Conservation (phyloP, 2,329 filamentous ascomycete genomes). For the Dissoconium aciculare region DNA sequence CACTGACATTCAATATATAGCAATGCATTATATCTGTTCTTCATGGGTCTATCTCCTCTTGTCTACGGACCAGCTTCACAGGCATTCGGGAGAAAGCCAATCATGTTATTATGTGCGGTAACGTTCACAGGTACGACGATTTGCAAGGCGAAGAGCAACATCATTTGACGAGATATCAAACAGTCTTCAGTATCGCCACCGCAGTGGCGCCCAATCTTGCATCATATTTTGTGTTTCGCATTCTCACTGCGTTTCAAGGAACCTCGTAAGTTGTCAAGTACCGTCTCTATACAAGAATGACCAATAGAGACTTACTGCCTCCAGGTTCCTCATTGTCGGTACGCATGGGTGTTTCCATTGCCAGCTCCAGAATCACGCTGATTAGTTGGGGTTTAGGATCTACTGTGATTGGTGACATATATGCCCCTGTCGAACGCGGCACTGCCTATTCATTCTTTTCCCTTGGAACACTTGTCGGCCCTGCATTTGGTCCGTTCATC, state of each 20-base stretch:
- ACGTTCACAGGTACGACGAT: constrained; percentile 54
- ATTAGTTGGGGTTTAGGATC: too few species aligned
- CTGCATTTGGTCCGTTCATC: constrained; percentile 52
- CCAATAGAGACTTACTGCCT: constrained; percentile 29
- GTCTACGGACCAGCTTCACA: constrained; percentile 56
- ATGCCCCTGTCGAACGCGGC: constrained; percentile 45
- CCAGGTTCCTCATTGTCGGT: constrained; percentile 50
- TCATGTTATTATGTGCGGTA: constrained; percentile 40
- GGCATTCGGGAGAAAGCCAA: constrained; percentile 36
- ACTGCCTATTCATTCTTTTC: constrained; percentile 59
- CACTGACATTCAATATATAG: constrained; percentile 55
- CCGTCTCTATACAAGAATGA: too few species aligned
- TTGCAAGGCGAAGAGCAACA: too few species aligned
- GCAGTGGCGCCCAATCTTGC: constrained; percentile 56
- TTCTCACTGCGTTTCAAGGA: constrained; percentile 60
- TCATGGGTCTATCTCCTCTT: constrained; percentile 56
- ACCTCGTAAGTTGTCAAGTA: constrained; percentile 27
- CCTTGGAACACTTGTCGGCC: constrained; percentile 47
- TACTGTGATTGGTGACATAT: constrained; percentile 50
- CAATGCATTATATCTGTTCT: constrained; percentile 60
- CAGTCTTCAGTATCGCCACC: constrained; percentile 55
- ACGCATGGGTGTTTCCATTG: too few species aligned
- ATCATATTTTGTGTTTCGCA: constrained; percentile 58
- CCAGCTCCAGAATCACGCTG: too few species aligned
- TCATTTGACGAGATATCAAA: too few species aligned